Conservation (phyloP, 2,329 filamentous ascomycete species). For the Teratosphaeria nubilosa region DNA sequence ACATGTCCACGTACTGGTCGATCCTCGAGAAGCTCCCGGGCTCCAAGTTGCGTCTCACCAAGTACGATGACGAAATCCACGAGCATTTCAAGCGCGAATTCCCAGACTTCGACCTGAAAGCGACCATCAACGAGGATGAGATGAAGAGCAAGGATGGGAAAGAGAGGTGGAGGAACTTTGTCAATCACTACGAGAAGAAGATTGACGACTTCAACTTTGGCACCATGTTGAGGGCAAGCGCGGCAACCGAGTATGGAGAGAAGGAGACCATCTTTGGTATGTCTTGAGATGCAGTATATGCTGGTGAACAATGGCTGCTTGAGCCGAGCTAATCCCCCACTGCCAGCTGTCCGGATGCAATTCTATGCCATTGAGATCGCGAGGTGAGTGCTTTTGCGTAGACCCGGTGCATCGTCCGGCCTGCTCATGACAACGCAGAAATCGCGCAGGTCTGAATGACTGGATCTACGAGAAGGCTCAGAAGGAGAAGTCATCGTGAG, state of each 20-base stretch:
- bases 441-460: slow-evolving; percentile 82
- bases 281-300: slow-evolving; percentile 12
- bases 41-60: slow-evolving; percentile 81
- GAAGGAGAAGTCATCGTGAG: slow-evolving; percentile 38
- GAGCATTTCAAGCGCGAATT: slow-evolving; percentile 80
- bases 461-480: slow-evolving; percentile 81
- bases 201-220: slow-evolving; percentile 98
- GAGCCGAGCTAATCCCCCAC: background rate
- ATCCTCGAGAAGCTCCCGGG: slow-evolving; percentile 87
- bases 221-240: slow-evolving; percentile 72
- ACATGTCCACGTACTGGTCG: slow-evolving; percentile 94
- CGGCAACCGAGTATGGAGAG: slow-evolving; percentile 76
- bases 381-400: slow-evolving; percentile 41
- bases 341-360: slow-evolving; percentile 59
- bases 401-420: slow-evolving; percentile 1
- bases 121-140: slow-evolving; percentile 73
- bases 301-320: background rate
- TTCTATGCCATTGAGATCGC: slow-evolving; percentile 72
- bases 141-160: slow-evolving; percentile 98
- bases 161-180: slow-evolving; percentile 87
- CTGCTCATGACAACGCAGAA: slow-evolving; percentile 39
- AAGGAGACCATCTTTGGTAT: slow-evolving; percentile 85
- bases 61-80: slow-evolving; percentile 89
- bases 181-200: slow-evolving; percentile 86
- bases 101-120: slow-evolving; percentile 79